Conservation (phyloP, 345 rosid genomes). For the Syzygium jambos region DNA sequence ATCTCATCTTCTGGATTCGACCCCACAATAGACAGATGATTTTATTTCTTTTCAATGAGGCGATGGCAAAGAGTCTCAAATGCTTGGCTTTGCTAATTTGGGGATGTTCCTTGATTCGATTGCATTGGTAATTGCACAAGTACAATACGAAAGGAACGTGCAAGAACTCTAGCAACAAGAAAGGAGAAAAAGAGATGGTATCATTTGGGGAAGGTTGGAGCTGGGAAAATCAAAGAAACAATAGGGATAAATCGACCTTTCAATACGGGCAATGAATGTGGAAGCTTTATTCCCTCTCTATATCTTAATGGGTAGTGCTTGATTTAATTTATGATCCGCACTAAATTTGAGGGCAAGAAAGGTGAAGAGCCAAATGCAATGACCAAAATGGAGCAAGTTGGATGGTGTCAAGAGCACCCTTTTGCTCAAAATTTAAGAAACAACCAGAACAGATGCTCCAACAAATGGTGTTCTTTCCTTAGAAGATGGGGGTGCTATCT, state of each 20-base stretch:
- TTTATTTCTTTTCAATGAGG: background rate
- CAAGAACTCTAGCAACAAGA: background rate
- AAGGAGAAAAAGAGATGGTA: background rate
- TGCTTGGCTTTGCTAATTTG: background rate
- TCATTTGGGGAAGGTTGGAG: background rate
- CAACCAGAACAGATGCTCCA: background rate
- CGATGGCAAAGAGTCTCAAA: background rate
- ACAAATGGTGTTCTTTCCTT: background rate
- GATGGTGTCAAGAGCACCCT: background rate
- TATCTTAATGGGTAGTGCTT: background rate
- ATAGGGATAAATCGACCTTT: background rate
- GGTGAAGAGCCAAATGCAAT: background rate
- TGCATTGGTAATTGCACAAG: background rate
- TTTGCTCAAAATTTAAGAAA: background rate
- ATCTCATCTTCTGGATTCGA: background rate
- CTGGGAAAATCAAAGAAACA: background rate
- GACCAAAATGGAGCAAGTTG: background rate
- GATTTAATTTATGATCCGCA: background rate
- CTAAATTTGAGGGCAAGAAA: background rate
- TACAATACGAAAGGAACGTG: background rate
- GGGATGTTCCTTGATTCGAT: background rate
- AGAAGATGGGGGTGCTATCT: background rate
- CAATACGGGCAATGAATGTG: background rate
- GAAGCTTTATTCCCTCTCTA: background rate
- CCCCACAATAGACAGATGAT: background rate